Evolutionary conservation across 2,329 filamentous ascomycete species (phyloP).

Genomic region (Leptographium lundbergii): DNA sequence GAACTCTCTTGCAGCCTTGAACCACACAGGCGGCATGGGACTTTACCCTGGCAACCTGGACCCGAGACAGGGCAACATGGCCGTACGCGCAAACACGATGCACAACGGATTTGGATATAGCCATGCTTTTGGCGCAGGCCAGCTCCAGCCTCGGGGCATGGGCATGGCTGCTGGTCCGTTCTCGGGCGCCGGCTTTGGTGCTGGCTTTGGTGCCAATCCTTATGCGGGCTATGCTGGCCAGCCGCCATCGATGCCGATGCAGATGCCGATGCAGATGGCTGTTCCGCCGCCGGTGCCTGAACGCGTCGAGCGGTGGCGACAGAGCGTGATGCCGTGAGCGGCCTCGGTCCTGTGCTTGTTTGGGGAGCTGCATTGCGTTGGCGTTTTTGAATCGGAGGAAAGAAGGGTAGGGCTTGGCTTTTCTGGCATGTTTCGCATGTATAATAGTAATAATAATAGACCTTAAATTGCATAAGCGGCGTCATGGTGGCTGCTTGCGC

Average conservation of each 20-base stretch:
- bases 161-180: background rate
- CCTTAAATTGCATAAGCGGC: background rate
- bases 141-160: background rate
- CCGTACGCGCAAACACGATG: background rate
- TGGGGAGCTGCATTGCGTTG: background rate
- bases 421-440: background rate
- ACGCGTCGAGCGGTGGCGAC: slow-evolving; percentile 22
- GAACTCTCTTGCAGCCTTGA: background rate
- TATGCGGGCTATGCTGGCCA: slow-evolving; percentile 2
- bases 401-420: background rate
- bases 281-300: slow-evolving; percentile 15
- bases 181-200: background rate
- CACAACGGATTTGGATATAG: background rate
- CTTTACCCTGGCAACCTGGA: background rate
- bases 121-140: background rate
- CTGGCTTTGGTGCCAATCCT: background rate
- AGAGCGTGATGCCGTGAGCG: slow-evolving; percentile 15
- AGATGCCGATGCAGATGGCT: slow-evolving; percentile 11
- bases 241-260: slow-evolving; percentile 9
- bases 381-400: background rate
- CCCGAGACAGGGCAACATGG: background rate
- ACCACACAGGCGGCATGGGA: background rate
- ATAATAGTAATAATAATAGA: background rate
- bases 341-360: background rate
- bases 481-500: background rate